These are phyloP conservation scores for Spathaspora sp. DNA, from an alignment of 1,139 yeast species.

Conservation along the genomic window DNA sequence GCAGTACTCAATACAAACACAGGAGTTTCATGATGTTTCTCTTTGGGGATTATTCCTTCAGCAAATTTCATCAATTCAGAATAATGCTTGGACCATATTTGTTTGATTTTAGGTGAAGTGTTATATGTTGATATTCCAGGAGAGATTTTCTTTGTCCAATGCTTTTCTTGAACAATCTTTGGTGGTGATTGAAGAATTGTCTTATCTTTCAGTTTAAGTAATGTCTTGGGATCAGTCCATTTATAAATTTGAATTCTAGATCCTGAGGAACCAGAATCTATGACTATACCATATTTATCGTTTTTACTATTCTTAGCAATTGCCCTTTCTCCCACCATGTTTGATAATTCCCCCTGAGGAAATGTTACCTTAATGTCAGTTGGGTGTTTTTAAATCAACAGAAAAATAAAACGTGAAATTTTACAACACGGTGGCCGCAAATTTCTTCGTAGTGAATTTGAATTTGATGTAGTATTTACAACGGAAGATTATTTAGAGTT, in stretches of 20 bases:
- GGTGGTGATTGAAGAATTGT: slow-evolving; percentile 55
- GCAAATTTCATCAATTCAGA: slow-evolving; percentile 57
- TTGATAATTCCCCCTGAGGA: neutral
- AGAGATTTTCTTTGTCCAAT: slow-evolving; percentile 60
- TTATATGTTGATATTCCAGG: slow-evolving; percentile 70
- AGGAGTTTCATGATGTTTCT: slow-evolving; percentile 58
- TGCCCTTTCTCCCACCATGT: neutral
- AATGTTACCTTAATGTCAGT: neutral
- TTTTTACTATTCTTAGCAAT: neutral
- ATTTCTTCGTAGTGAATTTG: too few species aligned
- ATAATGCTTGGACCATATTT: slow-evolving; percentile 64
- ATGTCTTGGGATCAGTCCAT: slow-evolving; percentile 54
- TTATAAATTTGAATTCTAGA: slow-evolving; percentile 68
- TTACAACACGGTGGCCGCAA: neutral
- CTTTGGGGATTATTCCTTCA: slow-evolving; percentile 54
- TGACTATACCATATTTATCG: slow-evolving; percentile 62
- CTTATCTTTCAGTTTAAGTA: slow-evolving; percentile 21
- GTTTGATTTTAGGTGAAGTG: slow-evolving; percentile 30
- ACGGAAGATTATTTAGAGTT: too few species aligned
- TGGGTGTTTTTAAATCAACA: neutral
- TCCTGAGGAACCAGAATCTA: slow-evolving; percentile 84
- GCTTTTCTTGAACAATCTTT: slow-evolving; percentile 52
- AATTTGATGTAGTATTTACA: too few species aligned
- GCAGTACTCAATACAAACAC: slow-evolving; percentile 77
- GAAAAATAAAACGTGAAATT: neutral